Evolutionary conservation across 2,329 filamentous ascomycete species (phyloP).

Genomic region (Lasiodiplodia citricola): DNA sequence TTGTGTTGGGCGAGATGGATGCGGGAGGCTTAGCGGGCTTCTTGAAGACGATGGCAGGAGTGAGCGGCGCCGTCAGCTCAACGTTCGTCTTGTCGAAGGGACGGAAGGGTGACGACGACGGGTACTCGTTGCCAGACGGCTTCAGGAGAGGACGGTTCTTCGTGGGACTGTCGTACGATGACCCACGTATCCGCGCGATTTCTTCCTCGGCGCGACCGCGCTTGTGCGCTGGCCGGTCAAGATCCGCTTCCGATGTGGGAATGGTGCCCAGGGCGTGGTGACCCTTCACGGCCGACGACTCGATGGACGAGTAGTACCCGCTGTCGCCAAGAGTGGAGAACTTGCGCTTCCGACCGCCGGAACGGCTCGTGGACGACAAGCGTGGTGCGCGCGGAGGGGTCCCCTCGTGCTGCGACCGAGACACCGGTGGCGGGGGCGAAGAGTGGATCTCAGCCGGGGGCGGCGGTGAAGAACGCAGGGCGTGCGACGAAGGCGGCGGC

Average conservation of each 20-base stretch:
- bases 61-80: constrained; percentile 67
- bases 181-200: constrained; percentile 89
- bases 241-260: constrained; percentile 74
- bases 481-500: constrained; percentile 48
- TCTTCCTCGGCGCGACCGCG: constrained; percentile 93
- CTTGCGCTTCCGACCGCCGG: constrained; percentile 75
- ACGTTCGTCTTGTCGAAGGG: constrained; percentile 44
- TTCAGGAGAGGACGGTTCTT: constrained; percentile 65
- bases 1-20: constrained; percentile 91
- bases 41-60: constrained; percentile 83
- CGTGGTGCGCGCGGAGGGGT: constrained; percentile 76
- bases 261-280: constrained; percentile 65
- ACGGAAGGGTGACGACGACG: constrained; percentile 50
- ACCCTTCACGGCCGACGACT: constrained; percentile 83
- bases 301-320: constrained; percentile 94
- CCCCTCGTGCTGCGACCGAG: constrained; percentile 63
- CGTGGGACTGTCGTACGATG: constrained; percentile 89
- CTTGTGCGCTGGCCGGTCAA: constrained; percentile 80
- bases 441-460: constrained; percentile 77
- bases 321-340: constrained; percentile 86
- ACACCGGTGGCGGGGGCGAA: constrained; percentile 88
- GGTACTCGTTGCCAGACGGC: constrained; percentile 40
- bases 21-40: constrained; percentile 67
- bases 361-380: constrained; percentile 67
- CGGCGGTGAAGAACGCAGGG: constrained; percentile 72